These are phyloP conservation scores for Kandelia obovata DNA, from an alignment of 345 rosid species.

Conservation along the genomic window DNA sequence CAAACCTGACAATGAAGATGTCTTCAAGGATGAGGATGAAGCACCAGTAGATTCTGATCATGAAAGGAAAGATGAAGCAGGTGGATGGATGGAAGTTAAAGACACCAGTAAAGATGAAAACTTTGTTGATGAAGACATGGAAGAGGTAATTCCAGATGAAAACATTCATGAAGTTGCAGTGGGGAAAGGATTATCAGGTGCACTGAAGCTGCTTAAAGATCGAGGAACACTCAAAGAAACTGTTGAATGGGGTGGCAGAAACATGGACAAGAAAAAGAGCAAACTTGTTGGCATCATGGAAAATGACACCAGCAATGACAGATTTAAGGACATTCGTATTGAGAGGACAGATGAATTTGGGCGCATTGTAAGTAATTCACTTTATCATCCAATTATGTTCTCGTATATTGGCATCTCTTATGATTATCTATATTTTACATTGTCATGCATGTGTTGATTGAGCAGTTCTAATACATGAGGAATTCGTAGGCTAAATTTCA, in stretches of 20 bases:
- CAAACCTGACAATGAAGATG: conserved; percentile 67
- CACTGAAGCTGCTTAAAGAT: conserved; percentile 71
- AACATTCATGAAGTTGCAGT: conserved; percentile 82
- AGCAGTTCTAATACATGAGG: not conserved
- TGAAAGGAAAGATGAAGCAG: conserved; percentile 51
- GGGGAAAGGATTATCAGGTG: conserved; percentile 92
- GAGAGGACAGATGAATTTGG: conserved; percentile 98
- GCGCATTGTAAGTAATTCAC: conserved; percentile 64
- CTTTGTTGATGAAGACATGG: conserved; percentile 42
- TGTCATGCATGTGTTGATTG: not conserved
- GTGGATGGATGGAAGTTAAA: conserved; percentile 59
- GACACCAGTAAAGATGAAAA: conserved; percentile 48
- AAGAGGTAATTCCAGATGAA: conserved; percentile 70
- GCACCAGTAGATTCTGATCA: conserved; percentile 49
- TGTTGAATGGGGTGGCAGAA: conserved; percentile 95
- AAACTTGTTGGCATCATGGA: conserved; percentile 83
- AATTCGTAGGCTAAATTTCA: not conserved
- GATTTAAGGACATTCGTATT: conserved; percentile 70
- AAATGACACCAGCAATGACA: conserved; percentile 33
- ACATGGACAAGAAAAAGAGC: conserved; percentile 99
- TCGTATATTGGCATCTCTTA: not conserved
- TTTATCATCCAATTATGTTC: not conserved
- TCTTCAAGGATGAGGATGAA: conserved; percentile 91
- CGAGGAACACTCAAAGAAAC: conserved; percentile 90
- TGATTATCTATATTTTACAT: not conserved